These are phyloP conservation scores for Neofusicoccum ribis DNA, from an alignment of 2,329 filamentous ascomycete species.

Conservation along the genomic window DNA sequence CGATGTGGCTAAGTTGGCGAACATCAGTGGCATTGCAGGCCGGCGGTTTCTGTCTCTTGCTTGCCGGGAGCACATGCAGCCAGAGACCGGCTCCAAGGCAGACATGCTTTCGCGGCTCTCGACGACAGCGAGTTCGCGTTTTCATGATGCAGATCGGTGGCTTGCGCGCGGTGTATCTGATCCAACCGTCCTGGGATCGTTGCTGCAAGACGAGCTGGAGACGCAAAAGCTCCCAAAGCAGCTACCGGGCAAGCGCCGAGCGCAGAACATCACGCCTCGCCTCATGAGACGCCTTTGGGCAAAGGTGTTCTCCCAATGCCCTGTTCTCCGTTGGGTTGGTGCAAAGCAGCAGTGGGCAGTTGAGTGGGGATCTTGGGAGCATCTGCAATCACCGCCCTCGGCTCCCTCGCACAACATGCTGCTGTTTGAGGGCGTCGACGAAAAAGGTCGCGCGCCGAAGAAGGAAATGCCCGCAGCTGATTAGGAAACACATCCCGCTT, in stretches of 20 bases:
- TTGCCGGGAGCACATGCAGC: background rate
- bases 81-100: conserved; percentile 11
- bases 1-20: conserved; percentile 13
- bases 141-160: background rate
- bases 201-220: conserved; percentile 7
- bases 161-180: background rate
- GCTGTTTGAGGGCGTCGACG: conserved; percentile 2
- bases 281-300: conserved; percentile 50
- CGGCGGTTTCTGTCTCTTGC: conserved; percentile 12
- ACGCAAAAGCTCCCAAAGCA: background rate
- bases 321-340: conserved; percentile 35
- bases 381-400: background rate
- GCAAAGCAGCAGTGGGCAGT: conserved; percentile 32
- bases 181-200: background rate
- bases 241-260: conserved; percentile 20
- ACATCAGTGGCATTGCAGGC: conserved; percentile 2
- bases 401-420: background rate
- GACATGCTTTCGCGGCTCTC: conserved; percentile 3
- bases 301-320: conserved; percentile 42
- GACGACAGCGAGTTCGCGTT: background rate
- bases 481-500: background rate
- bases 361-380: conserved; percentile 32
- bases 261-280: conserved; percentile 42
- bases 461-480: background rate
- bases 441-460: background rate